phyloP scores from a whole-genome alignment of 1,139 yeast species.

The Pneumocystis oryctolagi region DNA sequence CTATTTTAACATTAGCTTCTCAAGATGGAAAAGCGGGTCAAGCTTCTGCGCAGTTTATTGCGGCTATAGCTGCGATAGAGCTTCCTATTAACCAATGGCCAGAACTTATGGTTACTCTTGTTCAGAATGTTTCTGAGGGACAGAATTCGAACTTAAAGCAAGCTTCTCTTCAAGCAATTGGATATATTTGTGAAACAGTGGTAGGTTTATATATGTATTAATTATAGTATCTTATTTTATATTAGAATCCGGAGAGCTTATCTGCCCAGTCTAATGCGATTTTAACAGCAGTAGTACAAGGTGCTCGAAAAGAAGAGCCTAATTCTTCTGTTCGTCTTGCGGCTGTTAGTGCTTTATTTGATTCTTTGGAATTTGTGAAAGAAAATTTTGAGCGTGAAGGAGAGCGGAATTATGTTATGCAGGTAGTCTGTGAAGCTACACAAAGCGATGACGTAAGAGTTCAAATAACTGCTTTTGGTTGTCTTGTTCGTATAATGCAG shows the following conservation, averaged over 20 bases:
- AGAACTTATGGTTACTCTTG: conserved; percentile 64
- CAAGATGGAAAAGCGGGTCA: conserved; percentile 69
- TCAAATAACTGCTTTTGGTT: conserved; percentile 92
- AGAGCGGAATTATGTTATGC: conserved; percentile 94
- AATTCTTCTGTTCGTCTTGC: conserved; percentile 64
- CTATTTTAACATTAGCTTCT: conserved; percentile 51
- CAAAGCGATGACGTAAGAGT: conserved; percentile 70
- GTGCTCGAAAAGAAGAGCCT: conserved; percentile 74
- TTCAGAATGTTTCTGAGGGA: conserved; percentile 67
- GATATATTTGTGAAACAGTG: conserved; percentile 88
- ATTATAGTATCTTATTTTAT: not conserved
- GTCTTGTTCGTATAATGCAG: conserved; percentile 83
- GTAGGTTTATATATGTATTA: not conserved
- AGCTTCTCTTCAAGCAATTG: conserved; percentile 76
- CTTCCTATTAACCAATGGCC: conserved; percentile 82
- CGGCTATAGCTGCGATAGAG: conserved; percentile 91
- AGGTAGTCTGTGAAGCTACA: conserved; percentile 96
- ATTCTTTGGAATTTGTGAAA: conserved; percentile 78
- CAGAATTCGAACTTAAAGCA: conserved; percentile 46
- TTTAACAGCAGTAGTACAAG: conserved; percentile 88
- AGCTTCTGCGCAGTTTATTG: conserved; percentile 84
- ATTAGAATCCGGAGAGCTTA: conserved; percentile 60
- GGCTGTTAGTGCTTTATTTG: conserved; percentile 80
- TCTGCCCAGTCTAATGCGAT: conserved; percentile 81
- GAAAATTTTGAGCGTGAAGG: conserved; percentile 83